Evolutionary conservation across 257 asterid genomes (phyloP), one percentile per base, ranked within the genome.

Genomic region (Lycium ferocissimum): DNA sequence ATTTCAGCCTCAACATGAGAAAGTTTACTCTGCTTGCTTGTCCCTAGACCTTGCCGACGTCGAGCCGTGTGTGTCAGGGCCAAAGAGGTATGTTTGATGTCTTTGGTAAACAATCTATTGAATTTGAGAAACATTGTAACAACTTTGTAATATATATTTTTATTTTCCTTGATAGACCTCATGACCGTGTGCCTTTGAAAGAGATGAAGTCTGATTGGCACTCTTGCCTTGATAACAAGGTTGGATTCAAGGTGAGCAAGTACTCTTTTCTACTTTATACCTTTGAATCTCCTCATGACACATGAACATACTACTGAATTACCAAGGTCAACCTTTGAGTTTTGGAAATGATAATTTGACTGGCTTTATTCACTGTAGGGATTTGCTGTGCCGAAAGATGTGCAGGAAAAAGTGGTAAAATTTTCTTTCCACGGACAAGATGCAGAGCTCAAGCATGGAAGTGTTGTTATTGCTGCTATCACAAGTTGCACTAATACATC

Each of bases 401-500:
- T 86, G 65, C 99, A 92, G 84, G 96, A 90, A 53, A 94, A 96
- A 87, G 96, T 92, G 38, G 97, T 86, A 1, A 90, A 93, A 63
- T 96, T 96, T 85, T 90, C 98, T 81, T 96, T 94, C 89, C 92
- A 91, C 38, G 98, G 98, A 45, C 88, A 93, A 88, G 92, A 93
- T 43, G 96, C 99, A 65, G 99, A 96, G 90, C 97, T 96, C 87
- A 96, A 89, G 92, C 98, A 96, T 83, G 99, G 98, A 11, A 94
- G 98, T 81, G 97, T 96, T 35, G 99, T 96, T 63, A 96, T 96
- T 89, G 98, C 99, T 79, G 97, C 99, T 57, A 94, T 96, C 86
- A 94, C 99, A 22, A 96, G 98, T 89, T 96, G 99, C 91, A 94
- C 99, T 56, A 96, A 96, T 88, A 96, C 99, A 86, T 96, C 99